Conservation (phyloP, 2,329 filamentous ascomycete genomes). For the Bipolaris bicolor region DNA sequence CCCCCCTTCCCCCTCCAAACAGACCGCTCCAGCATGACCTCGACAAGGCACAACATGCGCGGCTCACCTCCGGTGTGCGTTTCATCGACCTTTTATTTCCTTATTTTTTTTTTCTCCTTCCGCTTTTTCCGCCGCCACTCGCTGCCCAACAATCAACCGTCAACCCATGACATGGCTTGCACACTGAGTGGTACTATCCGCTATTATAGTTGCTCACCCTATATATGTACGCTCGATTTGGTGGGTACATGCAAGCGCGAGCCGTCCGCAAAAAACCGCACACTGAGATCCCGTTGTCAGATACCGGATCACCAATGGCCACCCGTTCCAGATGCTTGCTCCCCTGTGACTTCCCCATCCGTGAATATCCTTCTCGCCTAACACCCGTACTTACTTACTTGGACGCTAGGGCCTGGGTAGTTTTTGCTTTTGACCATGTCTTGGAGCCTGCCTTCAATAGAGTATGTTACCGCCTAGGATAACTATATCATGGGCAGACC, state of each 20-base stretch:
- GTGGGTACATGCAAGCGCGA: conserved; percentile 10
- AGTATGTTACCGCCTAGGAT: too few relatives aligned
- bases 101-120: conserved; percentile 13
- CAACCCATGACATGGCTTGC: conserved; percentile 15
- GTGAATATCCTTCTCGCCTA: conserved; percentile 2
- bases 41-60: conserved; percentile 22
- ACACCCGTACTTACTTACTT: not conserved
- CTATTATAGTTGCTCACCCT: conserved; percentile 9
- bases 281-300: conserved; percentile 7
- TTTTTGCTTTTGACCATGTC: conserved; percentile 3
- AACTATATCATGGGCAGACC: too few relatives aligned
- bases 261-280: conserved; percentile 9
- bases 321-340: not conserved
- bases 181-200: conserved; percentile 15
- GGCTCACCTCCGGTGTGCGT: conserved; percentile 17
- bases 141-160: conserved; percentile 23
- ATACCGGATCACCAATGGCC: conserved; percentile 3
- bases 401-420: not conserved
- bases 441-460: not conserved
- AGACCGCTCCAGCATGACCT: conserved; percentile 23
- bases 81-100: conserved; percentile 22
- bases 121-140: conserved; percentile 26
- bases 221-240: conserved; percentile 4
- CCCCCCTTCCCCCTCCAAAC: conserved; percentile 12
- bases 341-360: conserved; percentile 1